A percentile compares a stretch with the other conserved stretches of the same genome.
Evolutionary conservation across 441 rosid species (phyloP).

Genomic region (Mallotus japonicus): DNA sequence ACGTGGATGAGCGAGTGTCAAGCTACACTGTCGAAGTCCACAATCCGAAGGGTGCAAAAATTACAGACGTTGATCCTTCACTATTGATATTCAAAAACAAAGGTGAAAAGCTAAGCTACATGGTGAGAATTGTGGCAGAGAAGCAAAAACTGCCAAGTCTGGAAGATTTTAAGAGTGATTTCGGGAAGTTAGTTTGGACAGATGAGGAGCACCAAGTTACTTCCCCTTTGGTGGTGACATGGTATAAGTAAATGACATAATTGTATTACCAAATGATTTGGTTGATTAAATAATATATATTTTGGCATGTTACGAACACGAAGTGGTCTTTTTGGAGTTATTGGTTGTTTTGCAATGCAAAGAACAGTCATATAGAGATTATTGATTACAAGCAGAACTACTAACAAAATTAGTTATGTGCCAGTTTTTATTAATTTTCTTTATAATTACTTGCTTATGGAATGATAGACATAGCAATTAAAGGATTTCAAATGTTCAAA

Average conservation of each 20-base stretch:
- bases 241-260: not conserved
- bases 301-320: not conserved
- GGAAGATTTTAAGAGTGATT: not conserved
- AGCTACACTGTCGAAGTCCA: not conserved
- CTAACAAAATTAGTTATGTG: no score
- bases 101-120: constrained; percentile 25
- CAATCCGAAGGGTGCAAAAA: not conserved
- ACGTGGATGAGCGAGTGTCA: not conserved
- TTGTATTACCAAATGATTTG: not conserved
- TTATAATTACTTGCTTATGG: no score
- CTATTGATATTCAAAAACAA: constrained; percentile 11
- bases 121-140: not conserved
- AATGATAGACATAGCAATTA: no score
- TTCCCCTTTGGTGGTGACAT: constrained; percentile 25
- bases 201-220: constrained; percentile 23
- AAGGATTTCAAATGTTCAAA: no score
- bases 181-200: constrained; percentile 26
- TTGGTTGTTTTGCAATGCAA: no score
- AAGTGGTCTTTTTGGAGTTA: no score
- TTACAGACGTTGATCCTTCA: constrained; percentile 19
- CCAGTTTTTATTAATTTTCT: no score
- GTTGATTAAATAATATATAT: not conserved
- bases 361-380: no score
- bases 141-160: not conserved
- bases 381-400: no score